These are phyloP conservation scores for Saccharomycopsis hybrid DNA, from an alignment of 1,139 yeast genomes.

Conservation along the genomic window DNA sequence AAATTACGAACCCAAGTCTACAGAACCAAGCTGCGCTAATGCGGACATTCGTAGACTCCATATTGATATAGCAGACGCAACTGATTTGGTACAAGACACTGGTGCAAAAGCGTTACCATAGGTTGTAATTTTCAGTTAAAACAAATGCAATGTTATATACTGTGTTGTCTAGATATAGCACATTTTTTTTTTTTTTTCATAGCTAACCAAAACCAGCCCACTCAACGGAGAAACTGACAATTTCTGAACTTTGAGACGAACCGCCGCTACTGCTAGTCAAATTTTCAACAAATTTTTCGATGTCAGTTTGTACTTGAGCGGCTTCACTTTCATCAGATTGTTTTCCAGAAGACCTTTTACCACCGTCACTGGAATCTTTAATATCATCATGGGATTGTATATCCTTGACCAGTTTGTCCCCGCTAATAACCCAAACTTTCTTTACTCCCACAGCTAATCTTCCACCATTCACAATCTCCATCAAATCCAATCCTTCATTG, in stretches of 20 bases:
- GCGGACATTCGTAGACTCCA: no score
- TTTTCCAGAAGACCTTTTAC: neutral
- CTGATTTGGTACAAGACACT: no score
- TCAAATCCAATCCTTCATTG: constrained; percentile 45
- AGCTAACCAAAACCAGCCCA: constrained; percentile 75
- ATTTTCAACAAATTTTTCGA: neutral
- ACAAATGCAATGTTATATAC: no score
- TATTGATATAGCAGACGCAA: no score
- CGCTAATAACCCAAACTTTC: constrained; percentile 72
- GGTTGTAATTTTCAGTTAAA: no score
- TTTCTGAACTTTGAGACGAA: constrained; percentile 19
- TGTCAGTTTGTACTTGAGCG: constrained; percentile 13
- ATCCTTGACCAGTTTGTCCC: constrained; percentile 26
- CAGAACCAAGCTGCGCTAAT: no score
- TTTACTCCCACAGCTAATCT: constrained; percentile 90
- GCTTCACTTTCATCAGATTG: neutral
- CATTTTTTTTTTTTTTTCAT: neutral
- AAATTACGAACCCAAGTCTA: no score
- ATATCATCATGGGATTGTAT: neutral
- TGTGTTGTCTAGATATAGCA: no score
- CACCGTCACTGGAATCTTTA: neutral
- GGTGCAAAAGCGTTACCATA: no score
- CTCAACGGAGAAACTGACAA: constrained; percentile 54
- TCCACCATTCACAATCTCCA: constrained; percentile 72
- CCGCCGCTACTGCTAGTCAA: neutral